A percentile compares a stretch with the other conserved stretches of the same genome.
phyloP scores from a whole-genome alignment of 768 basidiomycete genomes.

The Glaciozyma martinii region DNA sequence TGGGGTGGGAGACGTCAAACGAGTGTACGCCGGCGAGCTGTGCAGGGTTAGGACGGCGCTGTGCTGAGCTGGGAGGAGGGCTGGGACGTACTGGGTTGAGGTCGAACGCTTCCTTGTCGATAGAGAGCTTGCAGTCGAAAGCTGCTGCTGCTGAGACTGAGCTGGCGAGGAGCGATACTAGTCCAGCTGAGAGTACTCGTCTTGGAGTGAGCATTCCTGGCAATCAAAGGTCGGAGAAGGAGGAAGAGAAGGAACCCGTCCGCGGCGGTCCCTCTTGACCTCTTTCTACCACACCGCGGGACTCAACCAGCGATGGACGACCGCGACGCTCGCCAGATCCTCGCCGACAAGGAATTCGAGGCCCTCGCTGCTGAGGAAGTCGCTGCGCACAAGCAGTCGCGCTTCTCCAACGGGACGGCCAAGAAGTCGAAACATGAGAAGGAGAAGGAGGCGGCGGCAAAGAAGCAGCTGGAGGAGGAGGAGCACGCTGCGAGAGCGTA shows the following conservation, averaged over 20 bases:
- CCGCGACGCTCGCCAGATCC: conserved; percentile 1
- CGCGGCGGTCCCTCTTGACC: too few species aligned
- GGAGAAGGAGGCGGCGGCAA: conserved; percentile 70
- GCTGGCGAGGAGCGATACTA: too few species aligned
- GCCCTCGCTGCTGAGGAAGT: conserved; percentile 7
- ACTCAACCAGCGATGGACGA: not conserved
- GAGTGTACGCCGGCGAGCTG: conserved; percentile 10
- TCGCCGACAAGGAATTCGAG: not conserved
- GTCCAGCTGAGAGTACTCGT: too few species aligned
- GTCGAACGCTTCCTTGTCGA: not conserved
- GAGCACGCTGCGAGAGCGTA: conserved; percentile 46
- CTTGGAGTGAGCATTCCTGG: too few species aligned
- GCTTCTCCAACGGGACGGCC: conserved; percentile 9
- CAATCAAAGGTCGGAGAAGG: too few species aligned
- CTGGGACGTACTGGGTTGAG: not conserved
- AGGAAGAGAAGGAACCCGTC: too few species aligned
- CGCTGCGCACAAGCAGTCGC: conserved; percentile 13
- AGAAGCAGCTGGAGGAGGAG: conserved; percentile 42
- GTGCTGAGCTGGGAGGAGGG: not conserved
- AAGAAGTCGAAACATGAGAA: conserved; percentile 79
- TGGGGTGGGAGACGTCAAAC: not conserved
- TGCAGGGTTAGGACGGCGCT: not conserved
- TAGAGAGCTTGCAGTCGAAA: not conserved
- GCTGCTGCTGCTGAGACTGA: not conserved
- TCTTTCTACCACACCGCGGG: too few species aligned